Evolutionary conservation across 2,329 filamentous ascomycete genomes (phyloP), one percentile per base, ranked within the genome.

Genomic region (Albophoma yamanashiensis): DNA sequence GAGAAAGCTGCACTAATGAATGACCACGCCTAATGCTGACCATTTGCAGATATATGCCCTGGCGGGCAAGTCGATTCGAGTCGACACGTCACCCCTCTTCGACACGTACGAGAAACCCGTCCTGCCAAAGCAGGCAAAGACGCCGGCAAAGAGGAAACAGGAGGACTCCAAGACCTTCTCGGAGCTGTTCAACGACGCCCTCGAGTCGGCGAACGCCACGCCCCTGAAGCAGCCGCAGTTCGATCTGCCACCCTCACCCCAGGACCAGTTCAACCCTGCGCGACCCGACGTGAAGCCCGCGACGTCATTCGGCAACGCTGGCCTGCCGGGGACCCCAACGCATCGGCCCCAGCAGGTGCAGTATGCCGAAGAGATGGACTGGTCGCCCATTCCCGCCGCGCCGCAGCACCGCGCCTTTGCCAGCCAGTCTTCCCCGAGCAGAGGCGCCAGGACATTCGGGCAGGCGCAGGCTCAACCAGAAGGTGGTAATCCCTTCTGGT

Each of bases 321-420:
- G 57, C 14, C 42, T 69, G n/a, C 60, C 66, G 2, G 62, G 64
- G 47, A 65, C 59, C 15, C 63, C 66, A 1, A 59, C 63, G 9
- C 61, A 63, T 38, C 63, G 47, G 36, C 45, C 61, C 2, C 63
- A 64, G 42, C 62, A 68, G 27, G 58, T 68, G 1, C 72, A 76
- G 11, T 75, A 80, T 60, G 76, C 75, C 1, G 82, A 88, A 45
- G 81, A 82, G 59, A 92, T 92, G 89, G 89, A 92, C 67, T 91
- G 88, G 85, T 82, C 85, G 3, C 86, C 87, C 0, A 84, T 84
- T 2, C 86, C 87, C 0, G 84, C 84, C 0, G 75, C 76, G 59
- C 79, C 80, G n/a, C 75, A 76, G 56, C 74, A 85, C 62, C 80
- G 82, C 58, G 82, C 81, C 11, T 85, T 86, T 67, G 79, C 76